Evolutionary conservation across 2,329 filamentous ascomycete genomes (phyloP).

Genomic region (Nothophoma quercina): DNA sequence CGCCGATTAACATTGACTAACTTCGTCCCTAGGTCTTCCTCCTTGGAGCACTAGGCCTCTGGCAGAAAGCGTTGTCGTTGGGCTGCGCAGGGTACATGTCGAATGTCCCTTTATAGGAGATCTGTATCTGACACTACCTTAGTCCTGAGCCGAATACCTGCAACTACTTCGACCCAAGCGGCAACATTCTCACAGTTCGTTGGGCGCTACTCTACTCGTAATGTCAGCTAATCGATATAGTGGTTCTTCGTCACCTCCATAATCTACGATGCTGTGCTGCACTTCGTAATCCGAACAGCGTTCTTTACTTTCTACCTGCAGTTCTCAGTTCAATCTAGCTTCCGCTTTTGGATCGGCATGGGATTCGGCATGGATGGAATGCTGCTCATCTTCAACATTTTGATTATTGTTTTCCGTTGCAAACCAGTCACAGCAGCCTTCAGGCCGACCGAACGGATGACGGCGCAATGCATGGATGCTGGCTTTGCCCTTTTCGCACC

Average conservation of each 20-base stretch:
- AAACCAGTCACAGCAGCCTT: conserved; percentile 7
- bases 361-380: conserved; percentile 2
- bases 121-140: not conserved
- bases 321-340: not conserved
- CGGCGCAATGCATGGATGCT: conserved; percentile 8
- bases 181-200: not conserved
- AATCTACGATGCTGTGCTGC: conserved; percentile 3
- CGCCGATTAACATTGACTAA: not conserved
- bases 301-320: conserved; percentile 12
- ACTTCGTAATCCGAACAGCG: conserved; percentile 8
- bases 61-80: not conserved
- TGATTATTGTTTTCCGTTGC: conserved; percentile 13
- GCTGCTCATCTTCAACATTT: conserved; percentile 4
- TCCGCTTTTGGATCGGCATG: conserved; percentile 7
- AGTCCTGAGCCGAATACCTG: conserved; percentile 3
- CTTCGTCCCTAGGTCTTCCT: not conserved
- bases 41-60: not conserved
- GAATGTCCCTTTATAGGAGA: not conserved
- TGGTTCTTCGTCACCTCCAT: conserved; percentile 8
- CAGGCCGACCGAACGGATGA: not conserved
- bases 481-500: not conserved
- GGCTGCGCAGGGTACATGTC: conserved; percentile 2
- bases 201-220: not conserved
- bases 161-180: conserved; percentile 1
- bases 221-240: not conserved